Conservation (phyloP, 2,329 filamentous ascomycete species). For the Polytolypa hystricis region DNA sequence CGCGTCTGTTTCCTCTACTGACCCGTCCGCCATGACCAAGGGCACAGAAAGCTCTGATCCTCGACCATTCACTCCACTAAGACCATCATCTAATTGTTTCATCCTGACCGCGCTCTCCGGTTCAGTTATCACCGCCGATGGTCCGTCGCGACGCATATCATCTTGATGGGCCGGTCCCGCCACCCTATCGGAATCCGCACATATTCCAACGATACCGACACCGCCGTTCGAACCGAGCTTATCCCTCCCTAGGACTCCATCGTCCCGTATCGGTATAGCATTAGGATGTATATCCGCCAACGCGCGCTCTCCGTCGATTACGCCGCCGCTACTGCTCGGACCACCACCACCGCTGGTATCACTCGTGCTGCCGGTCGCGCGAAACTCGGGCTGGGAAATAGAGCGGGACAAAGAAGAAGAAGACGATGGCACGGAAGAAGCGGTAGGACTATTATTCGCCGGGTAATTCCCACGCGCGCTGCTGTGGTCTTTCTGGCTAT, state of each 20-base stretch:
- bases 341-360: neutral
- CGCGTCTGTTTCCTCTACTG: neutral
- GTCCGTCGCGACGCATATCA: neutral
- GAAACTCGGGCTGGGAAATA: neutral
- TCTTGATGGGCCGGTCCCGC: too few species aligned
- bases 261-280: neutral
- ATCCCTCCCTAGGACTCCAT: neutral
- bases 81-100: neutral
- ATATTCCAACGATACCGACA: too few species aligned
- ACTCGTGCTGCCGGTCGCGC: neutral
- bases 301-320: neutral
- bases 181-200: too few species aligned
- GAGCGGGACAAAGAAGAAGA: neutral
- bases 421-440: neutral
- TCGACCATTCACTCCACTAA: neutral
- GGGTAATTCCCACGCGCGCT: too few species aligned
- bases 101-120: neutral
- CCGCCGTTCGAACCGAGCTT: too few species aligned
- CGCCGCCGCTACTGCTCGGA: neutral
- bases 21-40: neutral
- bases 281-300: neutral
- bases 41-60: too few species aligned
- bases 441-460: too few species aligned
- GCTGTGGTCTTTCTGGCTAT: too few species aligned
- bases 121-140: neutral